phyloP scores from a whole-genome alignment of 306 rosid species.

The Quercus robur region DNA sequence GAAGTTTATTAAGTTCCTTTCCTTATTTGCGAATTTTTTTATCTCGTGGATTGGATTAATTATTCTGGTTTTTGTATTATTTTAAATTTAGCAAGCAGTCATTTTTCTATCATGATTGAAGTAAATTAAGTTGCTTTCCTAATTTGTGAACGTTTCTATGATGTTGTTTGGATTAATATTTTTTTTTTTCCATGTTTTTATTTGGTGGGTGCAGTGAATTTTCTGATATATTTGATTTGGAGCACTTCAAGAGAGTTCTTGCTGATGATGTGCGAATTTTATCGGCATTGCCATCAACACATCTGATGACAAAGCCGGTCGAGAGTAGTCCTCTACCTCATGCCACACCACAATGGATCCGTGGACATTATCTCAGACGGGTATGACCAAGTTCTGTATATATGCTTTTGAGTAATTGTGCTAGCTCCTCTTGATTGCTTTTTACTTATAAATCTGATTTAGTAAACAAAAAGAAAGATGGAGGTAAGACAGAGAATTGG shows the following conservation, averaged over 20 bases:
- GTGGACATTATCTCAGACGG: constrained; percentile 67
- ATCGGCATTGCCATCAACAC: constrained; percentile 88
- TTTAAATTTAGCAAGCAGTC: too few species aligned
- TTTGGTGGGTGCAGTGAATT: constrained; percentile 71
- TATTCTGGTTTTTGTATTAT: background rate
- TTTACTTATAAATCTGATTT: background rate
- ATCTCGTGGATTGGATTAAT: too few species aligned
- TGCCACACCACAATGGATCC: constrained; percentile 81
- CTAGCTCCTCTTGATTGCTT: background rate
- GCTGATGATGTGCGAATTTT: constrained; percentile 75
- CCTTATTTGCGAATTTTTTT: too few species aligned
- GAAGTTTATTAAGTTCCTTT: too few species aligned
- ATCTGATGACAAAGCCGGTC: constrained; percentile 71
- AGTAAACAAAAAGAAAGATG: background rate
- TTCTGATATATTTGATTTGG: constrained; percentile 90
- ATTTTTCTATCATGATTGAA: too few species aligned
- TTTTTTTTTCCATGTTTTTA: constrained; percentile 14
- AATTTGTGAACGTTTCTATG: background rate
- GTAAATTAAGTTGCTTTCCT: background rate
- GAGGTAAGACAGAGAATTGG: background rate
- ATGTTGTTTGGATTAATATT: background rate
- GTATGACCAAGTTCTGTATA: constrained; percentile 40
- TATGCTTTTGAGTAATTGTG: background rate
- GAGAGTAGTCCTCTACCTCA: constrained; percentile 84
- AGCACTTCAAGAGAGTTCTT: constrained; percentile 82